Evolutionary conservation across 352 stramenopile species (phyloP).

Genomic region (Pythium brachiatum): DNA sequence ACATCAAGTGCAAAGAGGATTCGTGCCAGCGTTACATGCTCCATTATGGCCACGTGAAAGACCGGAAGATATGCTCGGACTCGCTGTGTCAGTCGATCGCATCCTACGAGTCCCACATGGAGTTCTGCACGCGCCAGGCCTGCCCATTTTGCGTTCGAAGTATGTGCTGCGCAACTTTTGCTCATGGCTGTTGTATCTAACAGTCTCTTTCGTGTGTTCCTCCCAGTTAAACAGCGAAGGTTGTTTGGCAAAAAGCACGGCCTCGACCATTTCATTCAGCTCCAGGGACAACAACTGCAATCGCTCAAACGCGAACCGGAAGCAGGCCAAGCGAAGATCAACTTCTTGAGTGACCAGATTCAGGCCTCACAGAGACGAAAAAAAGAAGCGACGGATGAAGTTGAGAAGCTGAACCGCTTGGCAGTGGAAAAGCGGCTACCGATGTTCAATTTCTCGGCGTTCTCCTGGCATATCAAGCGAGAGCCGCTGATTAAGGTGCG

Average conservation of each 20-base stretch:
- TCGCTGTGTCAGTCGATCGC: slow-evolving; percentile 24
- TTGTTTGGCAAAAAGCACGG: slow-evolving; percentile 24
- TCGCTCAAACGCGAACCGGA: slow-evolving; percentile 5
- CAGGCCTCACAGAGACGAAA: slow-evolving; percentile 27
- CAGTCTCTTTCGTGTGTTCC: neutral
- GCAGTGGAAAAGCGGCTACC: slow-evolving; percentile 29
- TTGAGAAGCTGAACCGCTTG: slow-evolving; percentile 33
- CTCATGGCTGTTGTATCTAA: neutral
- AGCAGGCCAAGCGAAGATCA: slow-evolving; percentile 13
- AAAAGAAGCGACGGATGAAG: slow-evolving; percentile 20
- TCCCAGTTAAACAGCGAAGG: slow-evolving; percentile 22
- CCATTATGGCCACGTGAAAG: slow-evolving; percentile 23
- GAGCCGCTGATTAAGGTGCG: slow-evolving; percentile 41
- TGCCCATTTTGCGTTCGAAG: slow-evolving; percentile 43
- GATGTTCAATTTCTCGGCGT: slow-evolving; percentile 41
- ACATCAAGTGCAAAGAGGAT: slow-evolving; percentile 27
- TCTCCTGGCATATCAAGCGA: slow-evolving; percentile 32
- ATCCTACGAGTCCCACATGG: slow-evolving; percentile 30
- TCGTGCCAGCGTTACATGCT: slow-evolving; percentile 21
- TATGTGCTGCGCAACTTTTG: slow-evolving; percentile 5
- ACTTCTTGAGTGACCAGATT: slow-evolving; percentile 31
- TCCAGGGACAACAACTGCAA: slow-evolving; percentile 21
- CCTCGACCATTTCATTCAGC: slow-evolving; percentile 19
- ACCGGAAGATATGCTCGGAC: slow-evolving; percentile 24
- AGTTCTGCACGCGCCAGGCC: slow-evolving; percentile 10